A percentile compares a stretch with the other conserved stretches of the same genome.
These are phyloP conservation scores for Xylariaceae sp. DNA, from an alignment of 2,329 filamentous ascomycete species.

Conservation along the genomic window DNA sequence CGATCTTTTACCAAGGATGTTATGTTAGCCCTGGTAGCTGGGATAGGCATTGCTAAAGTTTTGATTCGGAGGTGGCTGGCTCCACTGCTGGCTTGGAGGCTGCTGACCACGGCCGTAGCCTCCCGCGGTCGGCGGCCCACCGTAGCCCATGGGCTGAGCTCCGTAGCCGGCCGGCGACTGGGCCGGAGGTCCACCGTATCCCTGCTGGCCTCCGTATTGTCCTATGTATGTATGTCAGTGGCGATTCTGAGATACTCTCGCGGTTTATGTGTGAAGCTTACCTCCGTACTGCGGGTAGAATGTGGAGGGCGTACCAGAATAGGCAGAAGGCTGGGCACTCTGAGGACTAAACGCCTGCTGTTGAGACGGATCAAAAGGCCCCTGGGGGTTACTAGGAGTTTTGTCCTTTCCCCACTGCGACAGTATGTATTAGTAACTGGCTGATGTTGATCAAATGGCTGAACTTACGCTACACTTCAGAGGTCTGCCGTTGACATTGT, in stretches of 20 bases:
- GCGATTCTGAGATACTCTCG: conserved; percentile 20
- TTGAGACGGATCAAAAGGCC: conserved; percentile 73
- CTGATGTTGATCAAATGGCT: conserved; percentile 12
- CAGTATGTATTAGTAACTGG: conserved; percentile 34
- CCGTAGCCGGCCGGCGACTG: conserved; percentile 59
- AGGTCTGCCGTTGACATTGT: conserved; percentile 94
- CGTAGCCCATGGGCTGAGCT: conserved; percentile 66
- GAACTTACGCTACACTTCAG: conserved; percentile 94
- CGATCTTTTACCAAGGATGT: conserved; percentile 1
- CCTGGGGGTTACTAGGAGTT: conserved; percentile 64
- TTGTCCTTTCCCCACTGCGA: conserved; percentile 97
- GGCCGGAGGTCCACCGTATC: conserved; percentile 57
- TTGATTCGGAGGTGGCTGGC: conserved; percentile 47
- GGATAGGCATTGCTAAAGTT: conserved; percentile 59
- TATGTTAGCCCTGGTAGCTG: conserved; percentile 54
- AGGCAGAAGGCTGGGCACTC: conserved; percentile 64
- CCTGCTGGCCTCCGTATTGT: conserved; percentile 60
- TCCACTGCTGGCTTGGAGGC: conserved; percentile 52
- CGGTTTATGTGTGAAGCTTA: conserved; percentile 38
- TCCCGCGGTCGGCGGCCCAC: conserved; percentile 67
- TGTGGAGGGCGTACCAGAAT: conserved; percentile 68
- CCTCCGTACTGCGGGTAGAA: conserved; percentile 95
- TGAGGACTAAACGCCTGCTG: conserved; percentile 65
- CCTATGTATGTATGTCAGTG: conserved; percentile 35
- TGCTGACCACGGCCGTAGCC: conserved; percentile 76